Base-by-base conservation (phyloP, 352 stramenopile genomes). In the Phytophthora hybrid region DNA sequence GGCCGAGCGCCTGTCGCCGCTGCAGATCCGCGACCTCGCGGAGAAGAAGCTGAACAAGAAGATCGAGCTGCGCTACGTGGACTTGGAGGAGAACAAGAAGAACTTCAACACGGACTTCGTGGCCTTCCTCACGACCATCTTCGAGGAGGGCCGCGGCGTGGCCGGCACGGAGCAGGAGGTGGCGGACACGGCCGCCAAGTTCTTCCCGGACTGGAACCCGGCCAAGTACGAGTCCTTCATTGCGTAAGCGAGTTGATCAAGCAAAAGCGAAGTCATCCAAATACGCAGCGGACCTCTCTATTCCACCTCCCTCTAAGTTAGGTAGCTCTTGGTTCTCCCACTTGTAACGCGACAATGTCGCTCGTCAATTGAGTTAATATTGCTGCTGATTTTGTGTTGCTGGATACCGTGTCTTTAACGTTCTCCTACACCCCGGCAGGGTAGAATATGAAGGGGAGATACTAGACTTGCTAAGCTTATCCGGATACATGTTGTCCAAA, bases 41-140 rank as follows among this genome's bases (percentile, higher is more conserved):
- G 60, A 71, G 65, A 70, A 74, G 59, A 78, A 74, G 65, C 49
- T 78, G 1, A 37, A 23, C 65, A 78, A 74, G 65, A 78, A 74
- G 71, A 71, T 78, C 51, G 60, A 74, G 44, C 29, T 78, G 59
- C 60, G 59, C 64, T 41, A 54, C 57, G 57, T 71, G 8, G 60
- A 71, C 34, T 69, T 58, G 39, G 66, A 71, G 37, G 60, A 74
- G 54, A 78, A 74, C 71, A 66, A 68, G 65, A 66, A 63, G 56
- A 71, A 66, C n/a, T 73, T 66, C 71, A 18, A 71, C 66, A 62
- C 60, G 58, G 66, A 78, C 61, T 74, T 74, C 31, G n/a, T 39
- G 34, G 58, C 61, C 4, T 78, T 74, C 66, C 65, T 78, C 13
- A 73, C 59, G 9, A 67, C 69, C 29, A 23, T 73, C 19, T 60